Percentiles rank a stretch among this genome's conserved stretches.
These are phyloP conservation scores for Ogataea chonburiensis DNA, from an alignment of 805 yeast genomes.

Conservation along the genomic window DNA sequence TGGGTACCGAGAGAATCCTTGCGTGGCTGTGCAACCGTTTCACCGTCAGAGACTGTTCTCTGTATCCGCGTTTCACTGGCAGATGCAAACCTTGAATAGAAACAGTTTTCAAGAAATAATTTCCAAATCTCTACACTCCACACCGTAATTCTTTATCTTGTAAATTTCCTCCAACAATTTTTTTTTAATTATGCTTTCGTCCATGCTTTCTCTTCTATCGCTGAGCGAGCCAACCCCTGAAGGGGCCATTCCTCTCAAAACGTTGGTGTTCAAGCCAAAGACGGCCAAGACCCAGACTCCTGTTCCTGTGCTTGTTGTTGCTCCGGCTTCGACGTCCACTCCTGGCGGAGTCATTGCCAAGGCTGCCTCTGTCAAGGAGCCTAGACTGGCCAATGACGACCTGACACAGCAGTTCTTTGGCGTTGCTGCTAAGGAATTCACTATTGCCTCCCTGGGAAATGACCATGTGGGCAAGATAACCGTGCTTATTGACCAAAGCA, in stretches of 20 bases:
- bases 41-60: conserved; percentile 97
- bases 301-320: conserved; percentile 78
- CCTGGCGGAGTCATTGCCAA: conserved; percentile 65
- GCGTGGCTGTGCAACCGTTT: conserved; percentile 98
- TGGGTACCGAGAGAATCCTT: conserved; percentile 95
- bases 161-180: conserved; percentile 4
- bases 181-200: conserved; percentile 42
- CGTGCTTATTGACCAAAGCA: conserved; percentile 54
- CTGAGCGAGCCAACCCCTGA: conserved; percentile 53
- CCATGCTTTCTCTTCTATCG: conserved; percentile 65
- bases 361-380: conserved; percentile 73
- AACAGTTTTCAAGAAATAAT: conserved; percentile 1
- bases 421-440: conserved; percentile 57
- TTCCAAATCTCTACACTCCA: background rate
- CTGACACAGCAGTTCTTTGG: conserved; percentile 64
- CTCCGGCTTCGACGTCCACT: conserved; percentile 67
- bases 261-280: conserved; percentile 87
- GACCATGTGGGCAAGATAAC: conserved; percentile 53
- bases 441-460: conserved; percentile 50
- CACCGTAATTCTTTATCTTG: conserved; percentile 2
- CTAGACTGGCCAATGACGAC: conserved; percentile 83
- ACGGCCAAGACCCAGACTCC: conserved; percentile 79
- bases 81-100: conserved; percentile 84
- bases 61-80: conserved; percentile 97
- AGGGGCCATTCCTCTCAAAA: conserved; percentile 58